Conservation (phyloP, 2,329 filamentous ascomycete species). For the Ophiostoma novo-ulmi region DNA sequence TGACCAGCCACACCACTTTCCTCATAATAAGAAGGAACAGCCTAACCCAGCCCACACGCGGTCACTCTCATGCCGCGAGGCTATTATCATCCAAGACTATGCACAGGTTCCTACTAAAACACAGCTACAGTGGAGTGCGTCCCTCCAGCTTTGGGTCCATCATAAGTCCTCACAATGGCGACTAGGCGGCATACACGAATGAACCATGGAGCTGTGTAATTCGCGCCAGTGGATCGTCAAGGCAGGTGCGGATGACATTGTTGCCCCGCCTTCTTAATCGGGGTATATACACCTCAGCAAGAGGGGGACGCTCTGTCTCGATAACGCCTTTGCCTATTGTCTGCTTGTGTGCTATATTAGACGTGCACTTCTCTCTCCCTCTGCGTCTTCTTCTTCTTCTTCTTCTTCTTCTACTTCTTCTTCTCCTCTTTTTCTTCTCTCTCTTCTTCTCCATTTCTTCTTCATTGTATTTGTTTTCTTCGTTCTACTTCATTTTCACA, state of each 20-base stretch:
- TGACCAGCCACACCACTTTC: neutral
- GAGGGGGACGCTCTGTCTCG: neutral
- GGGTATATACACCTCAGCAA: neutral
- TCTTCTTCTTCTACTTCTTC: neutral
- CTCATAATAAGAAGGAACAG: neutral
- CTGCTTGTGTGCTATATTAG: neutral
- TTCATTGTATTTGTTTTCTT: neutral
- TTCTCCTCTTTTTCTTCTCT: neutral
- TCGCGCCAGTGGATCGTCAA: neutral
- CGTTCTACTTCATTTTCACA: neutral
- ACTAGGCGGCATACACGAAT: neutral
- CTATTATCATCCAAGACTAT: neutral
- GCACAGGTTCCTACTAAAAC: neutral
- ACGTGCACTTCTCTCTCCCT: neutral
- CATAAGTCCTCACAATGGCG: neutral
- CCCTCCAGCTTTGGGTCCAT: neutral
- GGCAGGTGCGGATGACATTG: neutral
- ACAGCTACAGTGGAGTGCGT: neutral
- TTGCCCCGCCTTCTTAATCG: slow-evolving; percentile 17
- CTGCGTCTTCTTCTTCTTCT: neutral
- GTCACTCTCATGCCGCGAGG: neutral
- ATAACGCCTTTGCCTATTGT: neutral
- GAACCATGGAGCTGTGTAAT: neutral
- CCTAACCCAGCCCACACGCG: neutral
- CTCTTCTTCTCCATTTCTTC: neutral